These are phyloP conservation scores for Metschnikowia arizonensis DNA, from an alignment of 805 yeast genomes.

Conservation along the genomic window DNA sequence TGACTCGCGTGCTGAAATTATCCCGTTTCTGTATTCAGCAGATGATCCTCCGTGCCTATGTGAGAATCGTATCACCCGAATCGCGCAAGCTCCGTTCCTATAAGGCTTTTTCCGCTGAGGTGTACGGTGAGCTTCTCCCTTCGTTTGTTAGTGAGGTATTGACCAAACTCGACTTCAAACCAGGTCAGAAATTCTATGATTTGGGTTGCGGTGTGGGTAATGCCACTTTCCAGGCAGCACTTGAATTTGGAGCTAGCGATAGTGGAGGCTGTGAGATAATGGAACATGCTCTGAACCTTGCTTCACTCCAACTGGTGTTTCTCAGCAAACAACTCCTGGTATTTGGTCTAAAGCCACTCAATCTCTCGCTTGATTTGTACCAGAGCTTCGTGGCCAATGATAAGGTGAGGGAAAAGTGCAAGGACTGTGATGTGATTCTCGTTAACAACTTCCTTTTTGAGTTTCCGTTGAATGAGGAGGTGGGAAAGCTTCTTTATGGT, in stretches of 20 bases:
- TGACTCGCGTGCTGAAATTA: slow-evolving; percentile 11
- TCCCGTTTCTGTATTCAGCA: slow-evolving; percentile 46
- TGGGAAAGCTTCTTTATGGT: slow-evolving; percentile 59
- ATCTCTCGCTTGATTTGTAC: slow-evolving; percentile 53
- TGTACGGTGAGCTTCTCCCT: slow-evolving; percentile 88
- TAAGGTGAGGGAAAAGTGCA: slow-evolving; percentile 49
- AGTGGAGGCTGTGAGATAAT: slow-evolving; percentile 91
- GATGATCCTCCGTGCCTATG: slow-evolving; percentile 65
- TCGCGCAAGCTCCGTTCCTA: slow-evolving; percentile 61
- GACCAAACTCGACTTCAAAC: slow-evolving; percentile 53
- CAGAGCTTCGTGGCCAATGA: slow-evolving; percentile 70
- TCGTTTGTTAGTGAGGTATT: slow-evolving; percentile 61
- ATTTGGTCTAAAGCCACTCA: slow-evolving; percentile 61
- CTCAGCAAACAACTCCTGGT: slow-evolving; percentile 53
- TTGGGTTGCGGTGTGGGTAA: slow-evolving; percentile 95
- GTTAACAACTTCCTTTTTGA: slow-evolving; percentile 85
- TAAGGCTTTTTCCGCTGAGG: slow-evolving; percentile 84
- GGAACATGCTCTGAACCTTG: slow-evolving; percentile 72
- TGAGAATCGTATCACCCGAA: slow-evolving; percentile 75
- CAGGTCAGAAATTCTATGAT: slow-evolving; percentile 67
- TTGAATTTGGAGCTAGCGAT: slow-evolving; percentile 70
- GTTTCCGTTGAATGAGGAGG: slow-evolving; percentile 62
- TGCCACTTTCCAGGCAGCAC: slow-evolving; percentile 82
- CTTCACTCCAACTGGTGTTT: slow-evolving; percentile 56
- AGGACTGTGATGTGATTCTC: slow-evolving; percentile 65